These are phyloP conservation scores for Senecio squalidus DNA, from an alignment of 140 eudicot species.

Conservation along the genomic window DNA sequence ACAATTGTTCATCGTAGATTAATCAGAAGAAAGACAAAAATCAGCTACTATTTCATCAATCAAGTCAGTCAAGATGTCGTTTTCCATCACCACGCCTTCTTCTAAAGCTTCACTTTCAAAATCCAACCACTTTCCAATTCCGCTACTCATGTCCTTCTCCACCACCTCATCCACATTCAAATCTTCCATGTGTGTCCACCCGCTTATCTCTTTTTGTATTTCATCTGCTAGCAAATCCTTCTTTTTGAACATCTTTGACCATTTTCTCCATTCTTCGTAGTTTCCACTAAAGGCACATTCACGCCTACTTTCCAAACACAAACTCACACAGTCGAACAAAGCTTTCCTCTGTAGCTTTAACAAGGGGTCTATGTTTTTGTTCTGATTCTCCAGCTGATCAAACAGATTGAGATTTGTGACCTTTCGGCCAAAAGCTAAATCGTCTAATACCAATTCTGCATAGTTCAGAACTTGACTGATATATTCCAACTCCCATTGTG, in stretches of 20 bases:
- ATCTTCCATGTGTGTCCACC: slow-evolving; percentile 58
- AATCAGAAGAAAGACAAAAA: slow-evolving; percentile 19
- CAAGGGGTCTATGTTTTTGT: slow-evolving; percentile 38
- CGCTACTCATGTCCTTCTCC: slow-evolving; percentile 77
- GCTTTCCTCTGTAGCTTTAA: slow-evolving; percentile 43
- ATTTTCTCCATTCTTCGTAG: slow-evolving; percentile 51
- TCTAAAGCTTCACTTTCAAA: slow-evolving; percentile 72
- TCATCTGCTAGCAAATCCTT: slow-evolving; percentile 53
- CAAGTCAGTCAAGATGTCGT: slow-evolving; percentile 36
- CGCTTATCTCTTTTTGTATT: slow-evolving; percentile 48
- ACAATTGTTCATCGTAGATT: too few species aligned
- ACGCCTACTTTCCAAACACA: slow-evolving; percentile 34
- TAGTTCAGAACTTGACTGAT: slow-evolving; percentile 36
- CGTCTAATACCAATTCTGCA: slow-evolving; percentile 34
- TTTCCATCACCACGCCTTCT: slow-evolving; percentile 59
- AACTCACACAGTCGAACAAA: slow-evolving; percentile 58
- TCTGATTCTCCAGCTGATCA: slow-evolving; percentile 45
- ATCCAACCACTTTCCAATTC: slow-evolving; percentile 77
- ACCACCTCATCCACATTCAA: slow-evolving; percentile 83
- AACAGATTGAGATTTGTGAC: slow-evolving; percentile 44
- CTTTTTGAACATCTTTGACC: slow-evolving; percentile 32
- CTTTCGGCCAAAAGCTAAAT: slow-evolving; percentile 31
- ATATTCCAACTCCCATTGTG: slow-evolving; percentile 57
- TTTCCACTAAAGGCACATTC: slow-evolving; percentile 44
- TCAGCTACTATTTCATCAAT: slow-evolving; percentile 73